phyloP scores from a whole-genome alignment of 75 land plant genomes.

The Pinus taeda region DNA sequence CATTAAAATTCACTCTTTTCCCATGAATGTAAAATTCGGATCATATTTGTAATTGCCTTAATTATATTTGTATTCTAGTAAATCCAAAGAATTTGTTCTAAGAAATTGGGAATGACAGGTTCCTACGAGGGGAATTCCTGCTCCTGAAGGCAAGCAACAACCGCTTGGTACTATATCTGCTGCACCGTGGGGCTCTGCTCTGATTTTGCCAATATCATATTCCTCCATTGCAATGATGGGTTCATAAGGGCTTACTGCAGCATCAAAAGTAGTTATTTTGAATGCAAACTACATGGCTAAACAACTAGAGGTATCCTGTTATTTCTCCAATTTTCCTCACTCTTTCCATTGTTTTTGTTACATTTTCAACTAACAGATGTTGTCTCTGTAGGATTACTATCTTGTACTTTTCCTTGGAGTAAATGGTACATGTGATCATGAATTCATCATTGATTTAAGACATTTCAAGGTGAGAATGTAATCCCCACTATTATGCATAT shows the following conservation, averaged over 20 bases:
- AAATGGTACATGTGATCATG: conserved; percentile 98
- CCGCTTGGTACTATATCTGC: conserved; percentile 95
- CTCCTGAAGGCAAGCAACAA: conserved; percentile 55
- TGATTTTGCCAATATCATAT: conserved; percentile 96
- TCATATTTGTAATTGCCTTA: not conserved
- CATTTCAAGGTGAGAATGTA: conserved; percentile 74
- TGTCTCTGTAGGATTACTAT: conserved; percentile 64
- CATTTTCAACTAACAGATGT: not conserved
- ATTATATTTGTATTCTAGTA: not conserved
- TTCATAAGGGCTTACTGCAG: conserved; percentile 87
- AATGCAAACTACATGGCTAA: conserved; percentile 99
- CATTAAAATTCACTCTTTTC: not conserved
- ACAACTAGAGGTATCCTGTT: conserved; percentile 77
- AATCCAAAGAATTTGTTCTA: not conserved
- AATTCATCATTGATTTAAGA: conserved; percentile 91
- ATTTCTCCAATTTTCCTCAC: not conserved
- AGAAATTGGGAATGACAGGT: conserved; percentile 38
- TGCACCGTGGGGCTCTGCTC: conserved; percentile 99
- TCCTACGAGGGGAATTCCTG: conserved; percentile 88
- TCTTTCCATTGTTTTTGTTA: not conserved
- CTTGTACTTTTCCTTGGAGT: conserved; percentile 96
- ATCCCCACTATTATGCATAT: not conserved
- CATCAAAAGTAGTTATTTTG: conserved; percentile 91
- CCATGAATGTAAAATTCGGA: not conserved
- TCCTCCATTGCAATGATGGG: conserved; percentile 99